A percentile compares a stretch with the other conserved stretches of the same genome.
Evolutionary conservation across 441 rosid genomes (phyloP).

Genomic region (Pelargonium citronellum): DNA sequence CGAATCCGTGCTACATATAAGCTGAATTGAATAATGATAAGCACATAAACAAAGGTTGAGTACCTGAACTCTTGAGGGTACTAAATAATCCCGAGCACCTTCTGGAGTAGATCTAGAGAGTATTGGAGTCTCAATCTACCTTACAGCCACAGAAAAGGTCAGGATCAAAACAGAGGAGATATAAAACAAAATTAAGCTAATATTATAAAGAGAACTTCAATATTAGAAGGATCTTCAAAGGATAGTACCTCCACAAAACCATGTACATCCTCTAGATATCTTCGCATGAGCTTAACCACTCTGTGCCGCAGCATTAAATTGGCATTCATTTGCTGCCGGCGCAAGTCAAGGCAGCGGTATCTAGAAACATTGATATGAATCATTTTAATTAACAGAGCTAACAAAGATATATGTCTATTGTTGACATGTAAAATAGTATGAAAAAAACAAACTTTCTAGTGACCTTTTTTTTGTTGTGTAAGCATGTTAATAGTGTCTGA

Average conservation of each 20-base stretch:
- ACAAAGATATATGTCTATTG: not conserved
- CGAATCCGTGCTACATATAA: not conserved
- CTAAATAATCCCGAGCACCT: slow-evolving; percentile 96
- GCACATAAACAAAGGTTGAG: slow-evolving; percentile 18
- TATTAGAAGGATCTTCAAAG: slow-evolving; percentile 10
- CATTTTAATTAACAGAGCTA: slow-evolving; percentile 12
- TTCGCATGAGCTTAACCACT: slow-evolving; percentile 79
- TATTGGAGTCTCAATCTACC: slow-evolving; percentile 96
- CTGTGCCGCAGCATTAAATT: slow-evolving; percentile 80
- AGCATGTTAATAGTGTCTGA: not conserved
- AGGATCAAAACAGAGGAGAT: slow-evolving; percentile 28
- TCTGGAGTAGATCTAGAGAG: slow-evolving; percentile 97
- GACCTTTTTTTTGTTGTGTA: not conserved
- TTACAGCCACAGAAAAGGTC: slow-evolving; percentile 40
- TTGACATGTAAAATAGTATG: not conserved
- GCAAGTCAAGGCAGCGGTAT: slow-evolving; percentile 85
- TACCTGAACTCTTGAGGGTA: slow-evolving; percentile 98
- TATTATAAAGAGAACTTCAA: not conserved
- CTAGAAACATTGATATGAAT: slow-evolving; percentile 29
- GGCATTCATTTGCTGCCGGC: slow-evolving; percentile 75
- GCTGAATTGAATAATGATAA: not conserved
- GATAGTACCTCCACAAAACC: slow-evolving; percentile 76
- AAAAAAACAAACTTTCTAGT: not conserved
- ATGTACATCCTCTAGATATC: slow-evolving; percentile 72
- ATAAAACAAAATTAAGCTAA: slow-evolving; percentile 1